phyloP scores from a whole-genome alignment of 2,329 filamentous ascomycete species.

The Monilinia aucupariae region DNA sequence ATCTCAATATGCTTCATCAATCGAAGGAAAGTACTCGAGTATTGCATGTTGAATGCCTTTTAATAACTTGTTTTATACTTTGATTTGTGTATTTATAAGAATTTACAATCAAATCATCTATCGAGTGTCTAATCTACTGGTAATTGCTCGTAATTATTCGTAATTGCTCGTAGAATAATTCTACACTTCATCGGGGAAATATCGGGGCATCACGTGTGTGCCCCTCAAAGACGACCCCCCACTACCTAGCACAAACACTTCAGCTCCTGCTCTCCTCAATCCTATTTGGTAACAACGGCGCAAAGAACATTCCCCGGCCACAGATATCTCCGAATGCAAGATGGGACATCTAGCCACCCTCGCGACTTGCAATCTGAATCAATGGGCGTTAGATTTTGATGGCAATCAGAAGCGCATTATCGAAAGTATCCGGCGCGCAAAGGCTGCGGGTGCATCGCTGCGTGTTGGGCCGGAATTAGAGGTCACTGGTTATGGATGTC shows the following conservation, averaged over 20 bases:
- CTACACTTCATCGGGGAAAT: not conserved
- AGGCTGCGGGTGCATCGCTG: conserved; percentile 49
- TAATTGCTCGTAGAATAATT: too few species aligned
- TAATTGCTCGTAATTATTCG: too few species aligned
- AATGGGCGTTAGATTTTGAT: conserved; percentile 17
- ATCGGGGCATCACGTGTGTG: not conserved
- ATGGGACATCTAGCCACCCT: conserved; percentile 16
- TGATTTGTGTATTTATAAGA: too few species aligned
- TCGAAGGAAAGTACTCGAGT: too few species aligned
- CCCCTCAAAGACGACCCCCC: not conserved
- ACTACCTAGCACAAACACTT: not conserved
- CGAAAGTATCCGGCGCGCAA: conserved; percentile 51
- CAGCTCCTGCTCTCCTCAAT: not conserved
- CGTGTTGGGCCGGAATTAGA: conserved; percentile 47
- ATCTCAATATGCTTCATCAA: too few species aligned
- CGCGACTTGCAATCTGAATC: conserved; percentile 13
- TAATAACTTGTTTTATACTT: too few species aligned
- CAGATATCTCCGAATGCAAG: not conserved
- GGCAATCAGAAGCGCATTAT: conserved; percentile 46
- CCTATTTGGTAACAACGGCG: not conserved
- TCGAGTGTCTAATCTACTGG: too few species aligned
- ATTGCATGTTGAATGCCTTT: too few species aligned
- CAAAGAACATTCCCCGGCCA: not conserved
- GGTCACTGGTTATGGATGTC: conserved; percentile 49
- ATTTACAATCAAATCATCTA: too few species aligned